phyloP scores from a whole-genome alignment of 352 stramenopile genomes.

The Aphanomyces invadans region DNA sequence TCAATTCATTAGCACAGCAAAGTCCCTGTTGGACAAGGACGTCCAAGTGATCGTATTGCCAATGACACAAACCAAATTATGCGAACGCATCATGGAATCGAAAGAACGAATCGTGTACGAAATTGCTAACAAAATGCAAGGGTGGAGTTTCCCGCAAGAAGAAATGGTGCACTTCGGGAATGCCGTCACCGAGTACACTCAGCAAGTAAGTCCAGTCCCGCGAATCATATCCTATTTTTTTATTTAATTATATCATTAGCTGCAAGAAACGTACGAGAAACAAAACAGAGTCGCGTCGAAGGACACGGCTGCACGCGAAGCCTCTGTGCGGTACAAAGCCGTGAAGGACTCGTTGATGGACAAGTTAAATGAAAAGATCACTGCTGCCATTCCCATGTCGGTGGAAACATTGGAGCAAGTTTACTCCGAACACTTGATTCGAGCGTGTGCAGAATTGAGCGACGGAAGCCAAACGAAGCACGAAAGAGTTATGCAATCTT shows the following conservation, averaged over 20 bases:
- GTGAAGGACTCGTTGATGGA: constrained; percentile 44
- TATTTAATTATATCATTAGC: constrained; percentile 30
- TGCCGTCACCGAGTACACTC: constrained; percentile 21
- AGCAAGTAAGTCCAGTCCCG: constrained; percentile 41
- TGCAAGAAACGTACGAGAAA: constrained; percentile 57
- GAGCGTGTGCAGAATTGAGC: constrained; percentile 54
- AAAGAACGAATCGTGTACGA: constrained; percentile 21
- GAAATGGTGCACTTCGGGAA: constrained; percentile 69
- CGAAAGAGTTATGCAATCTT: constrained; percentile 28
- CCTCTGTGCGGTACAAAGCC: constrained; percentile 55
- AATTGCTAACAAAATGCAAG: constrained; percentile 14
- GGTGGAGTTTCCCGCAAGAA: constrained; percentile 31
- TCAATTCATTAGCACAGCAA: constrained; percentile 8
- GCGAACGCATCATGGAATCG: neutral
- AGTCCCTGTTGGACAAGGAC: constrained; percentile 4
- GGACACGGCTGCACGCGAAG: constrained; percentile 45
- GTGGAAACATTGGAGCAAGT: constrained; percentile 57
- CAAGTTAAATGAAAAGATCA: constrained; percentile 50
- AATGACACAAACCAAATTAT: neutral
- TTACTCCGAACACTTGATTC: constrained; percentile 50
- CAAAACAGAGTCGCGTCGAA: constrained; percentile 58
- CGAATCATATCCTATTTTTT: neutral
- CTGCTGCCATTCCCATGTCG: constrained; percentile 45
- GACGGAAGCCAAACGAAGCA: constrained; percentile 39
- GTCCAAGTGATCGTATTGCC: constrained; percentile 17